phyloP scores from a whole-genome alignment of 345 rosid species.

The Corchorus capsularis region DNA sequence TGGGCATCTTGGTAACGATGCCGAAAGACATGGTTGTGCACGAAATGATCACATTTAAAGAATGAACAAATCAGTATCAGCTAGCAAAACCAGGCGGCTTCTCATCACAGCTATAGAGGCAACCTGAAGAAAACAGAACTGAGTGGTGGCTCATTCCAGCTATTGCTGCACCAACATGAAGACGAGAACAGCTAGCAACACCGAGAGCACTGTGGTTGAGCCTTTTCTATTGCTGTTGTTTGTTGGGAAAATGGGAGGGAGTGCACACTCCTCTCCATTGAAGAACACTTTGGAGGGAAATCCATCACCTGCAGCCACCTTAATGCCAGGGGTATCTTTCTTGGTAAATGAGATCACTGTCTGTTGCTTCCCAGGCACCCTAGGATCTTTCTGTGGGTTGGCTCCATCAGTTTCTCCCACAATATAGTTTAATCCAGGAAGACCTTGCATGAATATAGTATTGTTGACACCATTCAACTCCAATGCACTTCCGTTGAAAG shows the following conservation, averaged over 20 bases:
- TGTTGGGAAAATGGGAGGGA: conserved; percentile 62
- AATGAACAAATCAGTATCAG: conserved; percentile 36
- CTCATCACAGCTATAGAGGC: conserved; percentile 32
- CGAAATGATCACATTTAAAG: conserved; percentile 28
- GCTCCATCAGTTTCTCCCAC: conserved; percentile 64
- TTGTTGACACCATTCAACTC: conserved; percentile 45
- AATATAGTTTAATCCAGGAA: conserved; percentile 74
- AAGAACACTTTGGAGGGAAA: conserved; percentile 91
- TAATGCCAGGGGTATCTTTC: conserved; percentile 69
- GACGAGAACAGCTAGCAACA: conserved; percentile 33
- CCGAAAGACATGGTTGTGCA: conserved; percentile 23
- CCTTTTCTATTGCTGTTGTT: conserved; percentile 38
- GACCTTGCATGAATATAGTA: conserved; percentile 81
- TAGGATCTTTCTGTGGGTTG: conserved; percentile 60
- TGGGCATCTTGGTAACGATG: conserved; percentile 16
- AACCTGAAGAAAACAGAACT: conserved; percentile 29
- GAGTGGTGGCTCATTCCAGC: conserved; percentile 12
- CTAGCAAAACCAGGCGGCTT: conserved; percentile 9
- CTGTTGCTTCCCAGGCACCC: conserved; percentile 95
- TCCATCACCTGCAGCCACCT: conserved; percentile 73
- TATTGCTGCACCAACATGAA: conserved; percentile 44
- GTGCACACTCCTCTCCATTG: conserved; percentile 91
- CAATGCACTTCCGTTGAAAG: conserved; percentile 67
- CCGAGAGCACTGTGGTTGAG: conserved; percentile 24
- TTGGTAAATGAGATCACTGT: conserved; percentile 81